A percentile compares a stretch with the other conserved stretches of the same genome.
Evolutionary conservation across 306 rosid genomes (phyloP).

Genomic region (Citrullus colocynthis): DNA sequence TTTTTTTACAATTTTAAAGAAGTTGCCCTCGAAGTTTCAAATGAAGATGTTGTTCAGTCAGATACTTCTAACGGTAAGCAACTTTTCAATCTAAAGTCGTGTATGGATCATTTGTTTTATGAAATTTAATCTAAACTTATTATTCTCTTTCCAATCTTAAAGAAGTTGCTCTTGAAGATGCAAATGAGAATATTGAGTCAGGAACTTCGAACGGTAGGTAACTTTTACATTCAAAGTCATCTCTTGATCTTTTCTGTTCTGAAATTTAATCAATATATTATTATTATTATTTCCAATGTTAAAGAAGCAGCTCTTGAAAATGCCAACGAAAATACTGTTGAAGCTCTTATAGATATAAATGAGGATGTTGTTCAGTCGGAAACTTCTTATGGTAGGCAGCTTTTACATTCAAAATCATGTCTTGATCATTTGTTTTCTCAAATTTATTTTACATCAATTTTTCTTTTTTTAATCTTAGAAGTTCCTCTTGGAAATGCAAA

Average conservation of each 20-base stretch:
- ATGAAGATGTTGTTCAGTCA: slow-evolving; percentile 15
- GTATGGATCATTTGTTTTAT: neutral
- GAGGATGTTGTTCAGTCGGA: slow-evolving; percentile 21
- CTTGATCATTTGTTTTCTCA: neutral
- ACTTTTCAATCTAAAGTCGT: neutral
- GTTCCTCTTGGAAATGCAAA: slow-evolving; percentile 14
- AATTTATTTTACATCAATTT: neutral
- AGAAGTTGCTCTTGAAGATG: slow-evolving; percentile 29
- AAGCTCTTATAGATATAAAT: slow-evolving; percentile 9
- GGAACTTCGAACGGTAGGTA: slow-evolving; percentile 11
- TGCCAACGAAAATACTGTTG: slow-evolving; percentile 25
- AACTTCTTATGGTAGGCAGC: neutral
- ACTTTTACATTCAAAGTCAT: neutral
- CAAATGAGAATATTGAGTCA: slow-evolving; percentile 12
- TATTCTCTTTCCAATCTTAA: slow-evolving; percentile 3
- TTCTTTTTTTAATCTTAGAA: neutral
- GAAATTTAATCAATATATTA: neutral
- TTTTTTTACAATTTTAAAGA: neutral
- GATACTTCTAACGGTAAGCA: slow-evolving; percentile 31
- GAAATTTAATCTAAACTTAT: neutral
- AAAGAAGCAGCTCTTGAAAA: slow-evolving; percentile 34
- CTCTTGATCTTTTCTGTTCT: neutral
- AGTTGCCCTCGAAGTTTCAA: slow-evolving; percentile 9
- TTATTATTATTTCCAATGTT: neutral
- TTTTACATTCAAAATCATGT: neutral